Evolutionary conservation across 2,329 filamentous ascomycete species (phyloP), one percentile per base, ranked within the genome.

Genomic region (Ascochyta clinopodiicola): DNA sequence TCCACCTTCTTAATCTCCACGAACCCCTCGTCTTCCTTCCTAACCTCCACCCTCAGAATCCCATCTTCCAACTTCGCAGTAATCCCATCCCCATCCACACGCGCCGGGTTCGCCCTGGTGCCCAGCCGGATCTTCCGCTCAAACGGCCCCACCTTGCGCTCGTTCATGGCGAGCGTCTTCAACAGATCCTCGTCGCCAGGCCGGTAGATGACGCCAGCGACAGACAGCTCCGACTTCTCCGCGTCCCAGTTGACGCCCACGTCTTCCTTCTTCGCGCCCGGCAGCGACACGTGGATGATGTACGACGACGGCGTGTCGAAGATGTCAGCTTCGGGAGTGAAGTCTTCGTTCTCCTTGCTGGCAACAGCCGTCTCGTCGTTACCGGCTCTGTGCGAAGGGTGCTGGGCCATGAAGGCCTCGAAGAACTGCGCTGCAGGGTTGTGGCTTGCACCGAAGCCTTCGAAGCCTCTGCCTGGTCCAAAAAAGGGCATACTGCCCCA

Each of bases 211-310:
- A 93, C 87, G 46, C 91, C 91, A 1, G 87, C 82, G 50, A 96
- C 78, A 64, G 82, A 85, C 37, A 96, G 79, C 51, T 84, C 79
- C 42, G 81, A 83, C 68, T 85, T 86, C 55, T 91, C 88, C 0
- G 84, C 81, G 63, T 94, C 86, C 85, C 89, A 96, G 73, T 88
- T 87, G 40, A 95, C 85, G 53, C 84, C 88, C 6, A 95, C 79
- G 67, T 95, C 90, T 66, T 91, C 84, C 76, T 92, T 93, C 77
- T 88, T 88, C 1, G 88, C 90, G 24, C 91, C 91, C 0, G 92
- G 90, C 0, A 96, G 81, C 1, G 90, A 88, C 43, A 86, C 70
- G 73, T 95, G 90, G 8, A 95, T 77, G 38, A 92, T 79, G 71
- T 87, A 77, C 13, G 85, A 76, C 29, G 78, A 76, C 6, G 85